Evolutionary conservation across 257 asterid species (phyloP).

Genomic region (Mitragyna speciosa): DNA sequence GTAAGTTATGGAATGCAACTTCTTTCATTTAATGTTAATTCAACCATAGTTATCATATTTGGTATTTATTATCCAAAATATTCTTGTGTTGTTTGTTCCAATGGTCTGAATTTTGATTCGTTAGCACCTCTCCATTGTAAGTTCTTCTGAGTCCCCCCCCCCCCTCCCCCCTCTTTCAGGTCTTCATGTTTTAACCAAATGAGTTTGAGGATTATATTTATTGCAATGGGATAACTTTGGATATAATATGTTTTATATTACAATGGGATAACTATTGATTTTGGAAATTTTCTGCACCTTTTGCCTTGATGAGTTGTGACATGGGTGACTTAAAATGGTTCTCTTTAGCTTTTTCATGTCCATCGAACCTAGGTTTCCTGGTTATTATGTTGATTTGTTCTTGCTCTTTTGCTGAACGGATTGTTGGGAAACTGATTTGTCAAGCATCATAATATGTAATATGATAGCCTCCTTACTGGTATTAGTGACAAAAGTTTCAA

Average conservation of each 20-base stretch:
- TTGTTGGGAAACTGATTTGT: neutral
- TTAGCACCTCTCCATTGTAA: neutral
- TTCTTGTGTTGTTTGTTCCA: neutral
- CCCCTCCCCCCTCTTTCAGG: too few relatives aligned
- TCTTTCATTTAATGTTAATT: neutral
- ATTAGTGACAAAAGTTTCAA: neutral
- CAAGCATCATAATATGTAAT: neutral
- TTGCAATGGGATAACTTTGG: neutral
- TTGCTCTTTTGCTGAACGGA: neutral
- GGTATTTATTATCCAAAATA: neutral
- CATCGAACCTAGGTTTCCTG: neutral
- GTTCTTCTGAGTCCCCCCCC: neutral
- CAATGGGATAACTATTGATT: neutral
- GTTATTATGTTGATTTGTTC: neutral
- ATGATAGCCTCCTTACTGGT: neutral
- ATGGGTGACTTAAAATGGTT: neutral
- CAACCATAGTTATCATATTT: neutral
- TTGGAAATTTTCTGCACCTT: neutral
- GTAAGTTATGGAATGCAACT: slow-evolving; percentile 17
- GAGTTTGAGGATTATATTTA: neutral
- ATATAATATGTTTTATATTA: neutral
- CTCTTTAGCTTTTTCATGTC: neutral
- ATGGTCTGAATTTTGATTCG: neutral
- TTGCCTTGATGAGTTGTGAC: neutral
- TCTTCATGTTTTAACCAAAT: neutral